These are phyloP conservation scores for Discostella stelligeroides DNA, from an alignment of 108 stramenopile species.

Conservation along the genomic window DNA sequence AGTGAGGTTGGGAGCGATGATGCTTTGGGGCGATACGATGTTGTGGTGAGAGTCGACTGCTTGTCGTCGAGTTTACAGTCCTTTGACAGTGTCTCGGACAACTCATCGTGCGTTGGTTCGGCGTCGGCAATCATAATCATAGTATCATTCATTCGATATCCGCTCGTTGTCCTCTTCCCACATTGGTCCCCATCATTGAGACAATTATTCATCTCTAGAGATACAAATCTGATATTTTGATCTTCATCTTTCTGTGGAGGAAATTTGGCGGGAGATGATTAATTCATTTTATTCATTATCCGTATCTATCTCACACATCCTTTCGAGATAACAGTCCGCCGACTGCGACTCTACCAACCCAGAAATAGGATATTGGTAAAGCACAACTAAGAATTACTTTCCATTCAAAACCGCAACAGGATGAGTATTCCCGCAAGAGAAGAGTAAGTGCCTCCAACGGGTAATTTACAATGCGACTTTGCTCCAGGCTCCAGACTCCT, in stretches of 20 bases:
- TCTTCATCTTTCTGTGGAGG: too few species aligned
- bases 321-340: too few species aligned
- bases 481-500: background rate
- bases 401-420: background rate
- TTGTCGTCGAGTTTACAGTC: background rate
- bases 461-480: background rate
- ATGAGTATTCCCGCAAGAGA: background rate
- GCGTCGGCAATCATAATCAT: background rate
- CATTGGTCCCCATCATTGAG: too few species aligned
- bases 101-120: background rate
- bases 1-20: conserved; percentile 43
- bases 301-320: too few species aligned
- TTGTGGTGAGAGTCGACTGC: conserved; percentile 7
- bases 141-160: background rate
- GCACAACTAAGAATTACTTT: too few species aligned
- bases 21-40: conserved; percentile 18
- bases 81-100: conserved; percentile 8
- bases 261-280: too few species aligned
- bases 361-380: too few species aligned
- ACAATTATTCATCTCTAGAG: too few species aligned
- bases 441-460: background rate
- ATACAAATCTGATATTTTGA: too few species aligned
- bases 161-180: background rate
- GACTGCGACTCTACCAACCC: too few species aligned
- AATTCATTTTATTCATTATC: too few species aligned